Base-by-base conservation (phyloP, 1,284 basidiomycete genomes). In the Melampsora americana region DNA sequence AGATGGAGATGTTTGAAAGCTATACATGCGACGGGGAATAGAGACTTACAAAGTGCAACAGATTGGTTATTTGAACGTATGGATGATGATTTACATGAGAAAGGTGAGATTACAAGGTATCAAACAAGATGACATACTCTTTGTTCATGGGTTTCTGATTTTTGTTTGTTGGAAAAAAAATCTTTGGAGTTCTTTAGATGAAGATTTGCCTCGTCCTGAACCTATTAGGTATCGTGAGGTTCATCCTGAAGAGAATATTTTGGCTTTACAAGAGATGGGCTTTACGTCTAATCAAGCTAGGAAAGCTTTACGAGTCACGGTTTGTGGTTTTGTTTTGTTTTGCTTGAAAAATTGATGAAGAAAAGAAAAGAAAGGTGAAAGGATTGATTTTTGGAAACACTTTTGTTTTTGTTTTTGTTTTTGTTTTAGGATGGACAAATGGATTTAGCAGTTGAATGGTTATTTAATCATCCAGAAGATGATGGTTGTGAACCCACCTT, bases 51-150 rank as follows among this genome's bases (percentile, higher is more conserved):
- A 80, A 86, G 86, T 0, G 95, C 95, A 0, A 96, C 95, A 92
- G 90, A 92, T 79, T 99, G 95, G 95, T 83, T 99, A 56, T 96
- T 99, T 81, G 86, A 85, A 70, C 95, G 97, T 83, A 93, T 95
- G 91, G 95, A 98, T 9, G 95, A 98, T 83, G 64, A 44, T 30
- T 48, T 44, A 16, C 42, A 44, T 44, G 42, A 44, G 16, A 44
- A 44, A 16, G 42, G 42, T 44, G 12, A n/a, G 42, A 14, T 44
- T 44, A 14, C 12, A 44, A 11, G 16, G 42, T 44, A 11, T 14
- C 42, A 44, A 12, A 44, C 12, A 1, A 44, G 4, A 14, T 14
- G 4, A 1, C 12, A 14, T 16, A 14, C 1, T 4, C 14, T 44
- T 14, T 44, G 42, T 44, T 44, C 1, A 44, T 44, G 12, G 14